These are phyloP conservation scores for Coprinellus micaceus DNA, from an alignment of 768 basidiomycete genomes.

Conservation along the genomic window DNA sequence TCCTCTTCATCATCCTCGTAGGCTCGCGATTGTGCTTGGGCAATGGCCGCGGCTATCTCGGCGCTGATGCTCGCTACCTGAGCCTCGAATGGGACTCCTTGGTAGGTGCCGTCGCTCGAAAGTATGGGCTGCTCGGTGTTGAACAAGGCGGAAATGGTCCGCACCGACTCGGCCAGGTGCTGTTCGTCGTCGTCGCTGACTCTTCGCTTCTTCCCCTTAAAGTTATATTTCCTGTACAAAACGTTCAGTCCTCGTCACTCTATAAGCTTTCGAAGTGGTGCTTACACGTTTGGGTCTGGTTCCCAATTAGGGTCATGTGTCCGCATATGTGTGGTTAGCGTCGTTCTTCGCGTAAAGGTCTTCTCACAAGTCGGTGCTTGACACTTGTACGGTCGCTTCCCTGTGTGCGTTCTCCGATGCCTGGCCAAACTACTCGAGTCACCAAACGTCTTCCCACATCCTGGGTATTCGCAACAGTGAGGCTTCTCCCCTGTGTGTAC, in stretches of 20 bases:
- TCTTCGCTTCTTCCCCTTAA: constrained; percentile 69
- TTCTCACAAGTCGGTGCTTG: constrained; percentile 81
- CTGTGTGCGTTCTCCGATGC: constrained; percentile 86
- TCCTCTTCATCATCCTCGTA: constrained; percentile 56
- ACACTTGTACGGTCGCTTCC: constrained; percentile 83
- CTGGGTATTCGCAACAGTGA: constrained; percentile 85
- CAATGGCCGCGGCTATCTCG: constrained; percentile 77
- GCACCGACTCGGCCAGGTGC: constrained; percentile 68
- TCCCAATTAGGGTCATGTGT: constrained; percentile 85
- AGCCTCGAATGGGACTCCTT: constrained; percentile 51
- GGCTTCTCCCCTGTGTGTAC: constrained; percentile 94
- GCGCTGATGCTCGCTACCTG: constrained; percentile 76
- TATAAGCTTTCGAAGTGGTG: constrained; percentile 13
- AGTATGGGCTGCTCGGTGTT: constrained; percentile 38
- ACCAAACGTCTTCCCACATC: constrained; percentile 83
- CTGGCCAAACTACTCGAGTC: constrained; percentile 91
- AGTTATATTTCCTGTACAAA: constrained; percentile 63
- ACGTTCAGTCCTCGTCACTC: not conserved
- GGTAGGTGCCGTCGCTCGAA: constrained; percentile 31
- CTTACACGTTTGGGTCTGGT: constrained; percentile 79
- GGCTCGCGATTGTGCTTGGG: constrained; percentile 63
- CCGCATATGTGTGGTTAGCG: constrained; percentile 82
- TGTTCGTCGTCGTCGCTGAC: constrained; percentile 59
- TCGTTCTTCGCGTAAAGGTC: constrained; percentile 84
- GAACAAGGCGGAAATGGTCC: constrained; percentile 70